Percentiles rank a stretch among this genome's conserved stretches.
phyloP scores from a whole-genome alignment of 208 protist genomes.

The Jaenimonas drosophilae region DNA sequence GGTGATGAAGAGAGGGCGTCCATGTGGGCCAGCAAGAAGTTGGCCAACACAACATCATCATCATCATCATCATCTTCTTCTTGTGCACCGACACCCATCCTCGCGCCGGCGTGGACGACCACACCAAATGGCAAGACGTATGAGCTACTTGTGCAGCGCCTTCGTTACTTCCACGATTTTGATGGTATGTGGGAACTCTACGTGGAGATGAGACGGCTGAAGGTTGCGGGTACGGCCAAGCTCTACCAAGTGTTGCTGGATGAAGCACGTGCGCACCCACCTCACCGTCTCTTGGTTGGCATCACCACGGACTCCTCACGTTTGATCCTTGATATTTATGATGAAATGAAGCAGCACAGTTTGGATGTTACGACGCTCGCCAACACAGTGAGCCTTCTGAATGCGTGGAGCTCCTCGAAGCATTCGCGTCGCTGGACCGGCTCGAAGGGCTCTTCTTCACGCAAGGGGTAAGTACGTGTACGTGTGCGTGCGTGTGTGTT shows the following conservation, averaged over 20 bases:
- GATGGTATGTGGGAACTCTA: constrained; percentile 54
- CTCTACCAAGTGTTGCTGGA: constrained; percentile 50
- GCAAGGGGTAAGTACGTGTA: too few relatives aligned
- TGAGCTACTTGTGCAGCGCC: constrained; percentile 53
- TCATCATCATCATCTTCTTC: too few relatives aligned
- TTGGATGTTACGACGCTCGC: constrained; percentile 41
- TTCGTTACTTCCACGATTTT: constrained; percentile 59
- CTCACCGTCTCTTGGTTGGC: constrained; percentile 6
- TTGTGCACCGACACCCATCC: constrained; percentile 5
- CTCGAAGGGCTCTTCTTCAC: too few relatives aligned
- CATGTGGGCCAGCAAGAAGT: background rate
- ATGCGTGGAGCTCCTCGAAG: constrained; percentile 58
- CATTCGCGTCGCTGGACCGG: constrained; percentile 13
- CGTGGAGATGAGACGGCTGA: constrained; percentile 38
- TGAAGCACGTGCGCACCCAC: constrained; percentile 32
- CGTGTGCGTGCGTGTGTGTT: too few relatives aligned
- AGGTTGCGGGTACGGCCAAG: constrained; percentile 33
- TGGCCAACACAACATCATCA: too few relatives aligned
- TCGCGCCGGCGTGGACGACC: constrained; percentile 27
- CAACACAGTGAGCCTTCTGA: constrained; percentile 46
- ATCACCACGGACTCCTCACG: constrained; percentile 10
- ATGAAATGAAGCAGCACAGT: constrained; percentile 36
- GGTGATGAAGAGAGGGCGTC: background rate
- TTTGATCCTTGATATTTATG: constrained; percentile 47
- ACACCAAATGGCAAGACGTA: constrained; percentile 61